Evolutionary conservation across 1,139 yeast species (phyloP).

Genomic region (Dujonia santamariae): DNA sequence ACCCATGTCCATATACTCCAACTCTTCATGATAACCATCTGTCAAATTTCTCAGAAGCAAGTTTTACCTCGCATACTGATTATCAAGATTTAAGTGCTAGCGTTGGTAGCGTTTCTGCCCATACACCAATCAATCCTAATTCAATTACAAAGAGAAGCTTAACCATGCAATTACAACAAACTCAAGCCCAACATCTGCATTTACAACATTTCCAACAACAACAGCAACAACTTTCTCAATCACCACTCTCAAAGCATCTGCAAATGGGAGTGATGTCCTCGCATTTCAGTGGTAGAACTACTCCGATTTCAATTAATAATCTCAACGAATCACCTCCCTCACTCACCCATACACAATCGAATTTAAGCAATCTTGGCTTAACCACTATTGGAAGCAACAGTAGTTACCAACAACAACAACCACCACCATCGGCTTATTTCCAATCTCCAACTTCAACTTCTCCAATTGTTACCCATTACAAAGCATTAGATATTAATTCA

Average conservation of each 20-base stretch:
- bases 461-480: conserved; percentile 8
- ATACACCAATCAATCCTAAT: conserved; percentile 4
- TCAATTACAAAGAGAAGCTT: conserved; percentile 1
- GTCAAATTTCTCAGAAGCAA: conserved; percentile 9
- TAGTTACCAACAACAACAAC: conserved; percentile 1
- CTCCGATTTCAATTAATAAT: conserved; percentile 4
- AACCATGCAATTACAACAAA: conserved; percentile 5
- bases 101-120: not conserved
- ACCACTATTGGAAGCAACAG: conserved; percentile 1
- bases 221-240: not conserved
- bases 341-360: conserved; percentile 10
- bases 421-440: conserved; percentile 3
- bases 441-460: conserved; percentile 9
- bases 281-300: conserved; percentile 3
- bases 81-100: not conserved
- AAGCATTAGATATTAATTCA: conserved; percentile 9
- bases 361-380: no score
- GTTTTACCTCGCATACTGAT: conserved; percentile 5
- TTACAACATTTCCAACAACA: conserved; percentile 1
- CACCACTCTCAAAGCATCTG: conserved; percentile 2
- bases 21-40: conserved; percentile 7
- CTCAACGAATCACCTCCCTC: conserved; percentile 2
- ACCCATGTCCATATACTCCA: conserved; percentile 8
- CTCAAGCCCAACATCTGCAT: not conserved
- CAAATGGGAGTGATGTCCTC: no score